Conservation (phyloP, 2,329 filamentous ascomycete genomes). For the Sordariomycetes sp. region DNA sequence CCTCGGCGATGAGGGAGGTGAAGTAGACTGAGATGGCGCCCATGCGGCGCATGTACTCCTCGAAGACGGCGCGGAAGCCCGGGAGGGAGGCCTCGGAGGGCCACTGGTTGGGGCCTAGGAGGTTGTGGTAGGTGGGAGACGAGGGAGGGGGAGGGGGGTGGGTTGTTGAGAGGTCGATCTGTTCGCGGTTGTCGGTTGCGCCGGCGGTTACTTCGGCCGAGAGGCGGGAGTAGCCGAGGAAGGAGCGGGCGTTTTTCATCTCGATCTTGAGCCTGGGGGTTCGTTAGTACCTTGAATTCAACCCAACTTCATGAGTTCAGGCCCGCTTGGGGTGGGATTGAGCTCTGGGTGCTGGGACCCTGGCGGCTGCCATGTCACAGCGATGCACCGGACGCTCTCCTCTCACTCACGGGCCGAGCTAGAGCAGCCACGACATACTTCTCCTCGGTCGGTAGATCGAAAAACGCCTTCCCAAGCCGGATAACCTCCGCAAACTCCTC, state of each 20-base stretch:
- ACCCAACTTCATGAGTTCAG: not conserved
- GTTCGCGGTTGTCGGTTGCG: slow-evolving; percentile 67
- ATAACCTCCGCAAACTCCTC: slow-evolving; percentile 54
- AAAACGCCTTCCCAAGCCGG: slow-evolving; percentile 56
- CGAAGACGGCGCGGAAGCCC: slow-evolving; percentile 52
- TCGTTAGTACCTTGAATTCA: not conserved
- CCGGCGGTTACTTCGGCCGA: slow-evolving; percentile 61
- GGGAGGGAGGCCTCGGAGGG: slow-evolving; percentile 51
- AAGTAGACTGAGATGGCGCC: slow-evolving; percentile 58
- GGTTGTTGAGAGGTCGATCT: slow-evolving; percentile 75
- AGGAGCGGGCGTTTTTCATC: slow-evolving; percentile 62
- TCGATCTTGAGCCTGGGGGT: slow-evolving; percentile 44
- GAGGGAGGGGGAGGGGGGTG: slow-evolving; percentile 49
- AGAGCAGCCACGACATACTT: slow-evolving; percentile 36
- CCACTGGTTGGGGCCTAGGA: slow-evolving; percentile 73
- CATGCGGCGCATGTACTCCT: slow-evolving; percentile 69
- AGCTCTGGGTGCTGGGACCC: not conserved
- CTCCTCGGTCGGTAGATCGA: slow-evolving; percentile 61
- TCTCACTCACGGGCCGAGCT: no score
- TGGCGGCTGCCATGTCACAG: not conserved
- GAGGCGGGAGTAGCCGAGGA: slow-evolving; percentile 56
- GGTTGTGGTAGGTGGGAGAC: slow-evolving; percentile 60
- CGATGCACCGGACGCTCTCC: not conserved
- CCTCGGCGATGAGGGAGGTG: slow-evolving; percentile 70
- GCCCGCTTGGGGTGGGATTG: not conserved